Evolutionary conservation across 2,329 filamentous ascomycete genomes (phyloP), one percentile per base, ranked within the genome.

Genomic region (Aspergillus eucalypticola): DNA sequence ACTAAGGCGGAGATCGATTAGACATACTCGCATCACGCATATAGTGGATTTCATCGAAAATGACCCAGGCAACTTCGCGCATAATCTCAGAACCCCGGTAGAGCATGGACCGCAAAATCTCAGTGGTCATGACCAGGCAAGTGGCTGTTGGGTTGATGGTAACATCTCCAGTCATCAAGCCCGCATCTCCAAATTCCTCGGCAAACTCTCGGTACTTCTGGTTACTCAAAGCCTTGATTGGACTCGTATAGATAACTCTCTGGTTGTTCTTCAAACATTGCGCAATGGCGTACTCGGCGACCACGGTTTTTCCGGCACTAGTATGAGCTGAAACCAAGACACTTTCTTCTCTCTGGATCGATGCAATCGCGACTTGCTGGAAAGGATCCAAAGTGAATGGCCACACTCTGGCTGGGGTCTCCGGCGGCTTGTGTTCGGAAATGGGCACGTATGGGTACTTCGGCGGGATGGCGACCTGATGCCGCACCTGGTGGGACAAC

Each of bases 1-100:
- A 35, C 10, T 27, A 48, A 38, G 27, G 1, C 1, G 38, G 8
- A 8, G 5, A 50, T 35, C 44, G 19, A 39, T 8, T 13, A 17
- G 46, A 65, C 75, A 63, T 71, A 78, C 76, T 82, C 78, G 96
- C 96, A 78, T 99, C 95, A 71, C 95, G 88, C 87, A 99, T 89
- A 78, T 99, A 99, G 78, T 99, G 95, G 64, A 99, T 96, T 77
- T 99, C 95, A 77, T 99, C 95, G 69, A 99, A 99, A 2, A 99
- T 83, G 1, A 99, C 96, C 95, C 95, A 99, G 13, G 90, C 93
- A 1, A 99, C 96, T 80, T 99, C 95, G 67, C 95, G 92, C 94
- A 99, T 99, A 66, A 99, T 98, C 80, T 99, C 95, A 0, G 95
- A 98, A 61, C 95, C 95, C 67, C 95, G 87, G 77, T 99, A 99